These are phyloP conservation scores for Mycena rebaudengoi DNA, from an alignment of 768 basidiomycete genomes.

Conservation along the genomic window DNA sequence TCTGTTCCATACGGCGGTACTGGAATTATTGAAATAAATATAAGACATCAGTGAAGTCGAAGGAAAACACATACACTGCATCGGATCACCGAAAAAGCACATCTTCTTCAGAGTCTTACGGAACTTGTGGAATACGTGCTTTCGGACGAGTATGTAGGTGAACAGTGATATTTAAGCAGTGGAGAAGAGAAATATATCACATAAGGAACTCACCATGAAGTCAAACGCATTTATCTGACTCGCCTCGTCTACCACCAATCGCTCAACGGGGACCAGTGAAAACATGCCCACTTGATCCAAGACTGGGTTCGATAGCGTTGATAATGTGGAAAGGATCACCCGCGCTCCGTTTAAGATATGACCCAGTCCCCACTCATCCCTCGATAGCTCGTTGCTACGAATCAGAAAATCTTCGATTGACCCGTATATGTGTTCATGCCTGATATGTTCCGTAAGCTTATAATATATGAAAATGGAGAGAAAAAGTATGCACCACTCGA, in stretches of 20 bases:
- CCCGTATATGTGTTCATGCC: slow-evolving; percentile 62
- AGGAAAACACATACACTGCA: slow-evolving; percentile 50
- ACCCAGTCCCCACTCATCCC: slow-evolving; percentile 21
- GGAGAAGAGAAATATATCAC: no score
- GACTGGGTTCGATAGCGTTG: slow-evolving; percentile 49
- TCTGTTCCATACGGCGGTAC: slow-evolving; percentile 63
- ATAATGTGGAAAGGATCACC: slow-evolving; percentile 57
- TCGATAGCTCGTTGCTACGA: slow-evolving; percentile 41
- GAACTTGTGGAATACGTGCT: slow-evolving; percentile 57
- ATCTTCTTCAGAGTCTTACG: slow-evolving; percentile 46
- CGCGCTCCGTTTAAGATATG: slow-evolving; percentile 37
- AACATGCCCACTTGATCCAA: slow-evolving; percentile 11
- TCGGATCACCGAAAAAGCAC: slow-evolving; percentile 63
- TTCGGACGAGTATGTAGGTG: neutral
- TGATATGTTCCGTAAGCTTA: slow-evolving; percentile 33
- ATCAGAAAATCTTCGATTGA: slow-evolving; percentile 45
- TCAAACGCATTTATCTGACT: slow-evolving; percentile 59
- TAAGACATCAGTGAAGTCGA: neutral
- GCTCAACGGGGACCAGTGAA: slow-evolving; percentile 27
- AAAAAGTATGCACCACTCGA: slow-evolving; percentile 50
- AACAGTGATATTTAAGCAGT: no score
- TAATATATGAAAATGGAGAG: neutral
- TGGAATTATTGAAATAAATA: slow-evolving; percentile 28
- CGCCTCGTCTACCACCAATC: slow-evolving; percentile 66
- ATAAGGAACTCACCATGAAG: slow-evolving; percentile 60